Conservation (phyloP, 2,329 filamentous ascomycete species). For the Zalaria obscura region DNA sequence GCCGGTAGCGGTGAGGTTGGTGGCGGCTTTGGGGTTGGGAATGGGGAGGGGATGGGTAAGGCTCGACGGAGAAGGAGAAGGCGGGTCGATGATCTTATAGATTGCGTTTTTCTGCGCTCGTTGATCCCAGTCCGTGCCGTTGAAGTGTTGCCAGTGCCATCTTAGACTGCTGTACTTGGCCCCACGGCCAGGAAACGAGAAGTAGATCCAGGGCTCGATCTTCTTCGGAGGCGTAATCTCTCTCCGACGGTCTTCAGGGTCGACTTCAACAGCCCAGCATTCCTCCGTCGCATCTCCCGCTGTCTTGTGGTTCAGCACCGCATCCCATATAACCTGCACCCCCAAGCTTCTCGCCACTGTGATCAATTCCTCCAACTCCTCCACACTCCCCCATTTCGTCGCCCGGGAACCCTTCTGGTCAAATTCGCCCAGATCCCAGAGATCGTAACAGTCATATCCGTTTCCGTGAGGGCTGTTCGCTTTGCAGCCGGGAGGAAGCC, state of each 20-base stretch:
- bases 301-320: slow-evolving; percentile 59
- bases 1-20: no score
- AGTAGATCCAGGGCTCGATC: slow-evolving; percentile 55
- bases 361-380: slow-evolving; percentile 42
- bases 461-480: slow-evolving; percentile 46
- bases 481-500: slow-evolving; percentile 61
- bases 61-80: no score
- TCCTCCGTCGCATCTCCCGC: slow-evolving; percentile 52
- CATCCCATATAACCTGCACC: slow-evolving; percentile 52
- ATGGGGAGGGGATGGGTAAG: no score
- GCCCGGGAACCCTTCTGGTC: slow-evolving; percentile 48
- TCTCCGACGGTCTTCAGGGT: slow-evolving; percentile 41
- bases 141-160: slow-evolving; percentile 56
- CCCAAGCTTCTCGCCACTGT: slow-evolving; percentile 36
- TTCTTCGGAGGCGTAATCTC: slow-evolving; percentile 41
- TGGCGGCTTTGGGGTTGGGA: no score
- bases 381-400: slow-evolving; percentile 57
- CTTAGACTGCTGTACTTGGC: slow-evolving; percentile 46
- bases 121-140: slow-evolving; percentile 52
- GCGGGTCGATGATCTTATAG: slow-evolving; percentile 45
- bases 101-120: slow-evolving; percentile 43
- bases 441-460: slow-evolving; percentile 48
- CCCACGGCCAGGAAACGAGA: slow-evolving; percentile 48
- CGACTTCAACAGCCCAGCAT: slow-evolving; percentile 49
- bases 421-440: slow-evolving; percentile 60